These are phyloP conservation scores for Saccharomycopsis amapae DNA, from an alignment of 805 yeast genomes.

Conservation along the genomic window DNA sequence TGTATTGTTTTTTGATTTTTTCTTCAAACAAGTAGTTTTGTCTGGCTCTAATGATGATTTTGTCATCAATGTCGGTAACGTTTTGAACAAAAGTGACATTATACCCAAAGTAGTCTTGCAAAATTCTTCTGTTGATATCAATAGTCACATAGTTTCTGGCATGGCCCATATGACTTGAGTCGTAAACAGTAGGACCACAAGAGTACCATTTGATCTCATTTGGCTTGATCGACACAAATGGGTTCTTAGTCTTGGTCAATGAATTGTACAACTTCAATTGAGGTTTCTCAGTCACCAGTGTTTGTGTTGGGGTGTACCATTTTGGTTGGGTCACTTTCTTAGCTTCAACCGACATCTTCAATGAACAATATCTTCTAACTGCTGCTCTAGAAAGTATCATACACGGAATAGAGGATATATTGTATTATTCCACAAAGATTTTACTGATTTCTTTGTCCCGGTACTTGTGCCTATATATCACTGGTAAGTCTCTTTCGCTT, in stretches of 20 bases:
- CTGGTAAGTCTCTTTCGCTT: too few relatives aligned
- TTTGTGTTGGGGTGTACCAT: slow-evolving; percentile 32
- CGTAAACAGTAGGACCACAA: slow-evolving; percentile 98
- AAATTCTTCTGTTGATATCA: slow-evolving; percentile 84
- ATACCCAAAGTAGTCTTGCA: slow-evolving; percentile 89
- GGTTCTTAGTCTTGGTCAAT: slow-evolving; percentile 72
- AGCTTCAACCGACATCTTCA: slow-evolving; percentile 23
- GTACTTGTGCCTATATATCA: too few relatives aligned
- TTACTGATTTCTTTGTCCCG: too few relatives aligned
- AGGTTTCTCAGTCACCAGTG: slow-evolving; percentile 28
- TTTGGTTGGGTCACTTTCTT: slow-evolving; percentile 39
- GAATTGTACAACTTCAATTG: slow-evolving; percentile 70
- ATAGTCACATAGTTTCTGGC: slow-evolving; percentile 94
- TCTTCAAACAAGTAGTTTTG: slow-evolving; percentile 74
- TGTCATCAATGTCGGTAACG: slow-evolving; percentile 98
- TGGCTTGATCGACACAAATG: slow-evolving; percentile 59
- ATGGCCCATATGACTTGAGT: slow-evolving; percentile 96
- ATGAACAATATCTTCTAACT: too few relatives aligned
- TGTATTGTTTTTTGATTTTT: slow-evolving; percentile 33
- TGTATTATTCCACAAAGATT: too few relatives aligned
- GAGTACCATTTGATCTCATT: slow-evolving; percentile 86
- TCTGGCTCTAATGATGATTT: slow-evolving; percentile 90
- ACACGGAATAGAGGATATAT: too few relatives aligned
- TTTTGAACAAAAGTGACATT: slow-evolving; percentile 85
- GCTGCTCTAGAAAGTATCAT: too few relatives aligned